Evolutionary conservation across 257 asterid genomes (phyloP), one percentile per base, ranked within the genome.

Genomic region (Coffea eugenioides): DNA sequence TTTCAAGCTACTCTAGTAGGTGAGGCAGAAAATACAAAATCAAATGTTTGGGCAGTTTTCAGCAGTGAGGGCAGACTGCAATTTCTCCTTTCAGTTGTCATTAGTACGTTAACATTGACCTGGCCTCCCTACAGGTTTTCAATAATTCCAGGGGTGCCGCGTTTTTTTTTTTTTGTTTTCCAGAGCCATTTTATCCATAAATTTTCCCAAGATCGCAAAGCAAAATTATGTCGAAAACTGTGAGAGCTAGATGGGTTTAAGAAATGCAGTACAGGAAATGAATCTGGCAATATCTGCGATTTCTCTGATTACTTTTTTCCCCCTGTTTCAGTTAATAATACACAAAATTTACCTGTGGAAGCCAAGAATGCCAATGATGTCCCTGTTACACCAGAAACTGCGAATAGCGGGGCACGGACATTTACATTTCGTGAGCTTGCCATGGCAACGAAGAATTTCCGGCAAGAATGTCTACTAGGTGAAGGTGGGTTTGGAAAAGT

Each of bases 371-470:
- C 78, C 69, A 65, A 82, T 41, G 41, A 79, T 57, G 86, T 83
- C 71, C 81, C 69, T 71, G 13, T 6, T 64, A 79, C 68, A 6
- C 73, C 78, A 27, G 90, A 83, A 72, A 75, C 34, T 12, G 95
- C 82, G 46, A 81, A 79, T 68, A 81, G 39, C 16, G 76, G 87
- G 0, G 89, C 82, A 8, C 88, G 88, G 84, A 83, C 90, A 59
- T 95, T 88, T 89, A 92, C 96, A 75, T 95, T 95, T 86, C 99
- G 98, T 8, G 98, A 95, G 84, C 94, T 93, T 56, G 97, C 97
- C 59, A 85, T 90, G 31, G 99, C 99, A 68, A 92, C 99, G 54
- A 95, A 95, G 91, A 90, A 95, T 82, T 95, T 95, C 74, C 88
- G 90, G 25, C 92, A 84, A 82, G 97, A 95, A 88, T 82, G 90